Percentiles rank a stretch among this genome's conserved stretches.
Evolutionary conservation across 441 rosid genomes (phyloP).

Genomic region (Melastoma candidum): DNA sequence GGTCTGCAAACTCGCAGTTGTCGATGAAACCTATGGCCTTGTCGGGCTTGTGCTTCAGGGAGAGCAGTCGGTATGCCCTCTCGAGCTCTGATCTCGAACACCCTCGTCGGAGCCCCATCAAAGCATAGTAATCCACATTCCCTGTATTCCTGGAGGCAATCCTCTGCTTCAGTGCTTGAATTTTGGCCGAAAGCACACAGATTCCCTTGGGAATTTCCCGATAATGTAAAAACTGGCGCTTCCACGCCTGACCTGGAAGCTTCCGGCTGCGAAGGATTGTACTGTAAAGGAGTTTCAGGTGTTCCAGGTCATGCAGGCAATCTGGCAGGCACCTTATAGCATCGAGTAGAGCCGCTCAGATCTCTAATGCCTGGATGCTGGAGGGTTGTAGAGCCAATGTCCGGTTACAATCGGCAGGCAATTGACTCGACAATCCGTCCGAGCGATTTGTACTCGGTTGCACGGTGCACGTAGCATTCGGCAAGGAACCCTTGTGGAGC

Average conservation of each 20-base stretch:
- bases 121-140: slow-evolving; percentile 51
- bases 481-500: slow-evolving; percentile 17
- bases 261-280: slow-evolving; percentile 14
- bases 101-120: slow-evolving; percentile 12
- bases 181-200: too few relatives aligned
- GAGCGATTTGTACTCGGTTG: slow-evolving; percentile 5
- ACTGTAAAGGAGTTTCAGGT: slow-evolving; percentile 15
- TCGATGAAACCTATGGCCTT: slow-evolving; percentile 8
- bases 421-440: slow-evolving; percentile 16
- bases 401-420: slow-evolving; percentile 12
- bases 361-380: slow-evolving; percentile 17
- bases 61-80: slow-evolving; percentile 12
- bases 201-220: too few relatives aligned
- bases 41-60: slow-evolving; percentile 15
- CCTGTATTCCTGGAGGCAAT: slow-evolving; percentile 62
- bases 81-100: slow-evolving; percentile 13
- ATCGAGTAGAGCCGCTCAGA: slow-evolving; percentile 15
- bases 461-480: slow-evolving; percentile 15
- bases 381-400: slow-evolving; percentile 17
- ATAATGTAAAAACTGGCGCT: too few relatives aligned
- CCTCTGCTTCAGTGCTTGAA: too few relatives aligned
- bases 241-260: slow-evolving; percentile 1
- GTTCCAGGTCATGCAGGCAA: slow-evolving; percentile 17
- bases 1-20: slow-evolving; percentile 10
- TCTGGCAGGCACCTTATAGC: slow-evolving; percentile 18